Percentiles rank a stretch among this genome's conserved stretches.
Evolutionary conservation across 805 yeast genomes (phyloP).

Genomic region (Yamadazyma scolyti): DNA sequence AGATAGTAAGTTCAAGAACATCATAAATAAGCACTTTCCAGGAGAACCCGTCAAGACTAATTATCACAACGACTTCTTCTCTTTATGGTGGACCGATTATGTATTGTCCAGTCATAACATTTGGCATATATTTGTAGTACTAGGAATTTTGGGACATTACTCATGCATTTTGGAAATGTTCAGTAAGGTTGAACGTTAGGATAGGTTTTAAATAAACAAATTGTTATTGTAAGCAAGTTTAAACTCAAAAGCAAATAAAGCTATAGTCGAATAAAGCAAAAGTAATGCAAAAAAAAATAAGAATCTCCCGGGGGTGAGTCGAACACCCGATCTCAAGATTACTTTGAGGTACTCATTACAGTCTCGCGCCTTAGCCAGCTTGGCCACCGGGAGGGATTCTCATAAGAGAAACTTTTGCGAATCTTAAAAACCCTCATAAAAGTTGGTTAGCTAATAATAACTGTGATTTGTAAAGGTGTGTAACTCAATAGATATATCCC

Average conservation of each 20-base stretch:
- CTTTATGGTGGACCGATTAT: constrained; percentile 85
- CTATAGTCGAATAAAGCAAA: no score
- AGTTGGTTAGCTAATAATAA: no score
- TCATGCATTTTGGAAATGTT: constrained; percentile 73
- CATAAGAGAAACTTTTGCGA: background rate
- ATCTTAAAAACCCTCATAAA: background rate
- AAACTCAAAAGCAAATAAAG: no score
- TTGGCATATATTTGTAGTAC: constrained; percentile 90
- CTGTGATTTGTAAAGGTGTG: background rate
- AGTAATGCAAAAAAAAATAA: constrained; percentile 11
- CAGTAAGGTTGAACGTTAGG: constrained; percentile 24
- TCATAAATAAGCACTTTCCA: constrained; percentile 37
- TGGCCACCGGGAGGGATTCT: constrained; percentile 40
- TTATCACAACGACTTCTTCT: constrained; percentile 37
- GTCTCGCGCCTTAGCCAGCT: constrained; percentile 52
- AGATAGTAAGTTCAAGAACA: constrained; percentile 20
- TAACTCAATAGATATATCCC: background rate
- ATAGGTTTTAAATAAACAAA: no score
- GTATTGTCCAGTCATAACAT: constrained; percentile 76
- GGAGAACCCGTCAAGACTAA: constrained; percentile 29
- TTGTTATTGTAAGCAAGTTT: no score
- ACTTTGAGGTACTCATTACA: constrained; percentile 36
- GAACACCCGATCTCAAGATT: constrained; percentile 50
- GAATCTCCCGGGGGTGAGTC: constrained; percentile 48
- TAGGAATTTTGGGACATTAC: constrained; percentile 90